These are phyloP conservation scores for Suillus alpinus DNA, from an alignment of 768 basidiomycete genomes.

Conservation along the genomic window DNA sequence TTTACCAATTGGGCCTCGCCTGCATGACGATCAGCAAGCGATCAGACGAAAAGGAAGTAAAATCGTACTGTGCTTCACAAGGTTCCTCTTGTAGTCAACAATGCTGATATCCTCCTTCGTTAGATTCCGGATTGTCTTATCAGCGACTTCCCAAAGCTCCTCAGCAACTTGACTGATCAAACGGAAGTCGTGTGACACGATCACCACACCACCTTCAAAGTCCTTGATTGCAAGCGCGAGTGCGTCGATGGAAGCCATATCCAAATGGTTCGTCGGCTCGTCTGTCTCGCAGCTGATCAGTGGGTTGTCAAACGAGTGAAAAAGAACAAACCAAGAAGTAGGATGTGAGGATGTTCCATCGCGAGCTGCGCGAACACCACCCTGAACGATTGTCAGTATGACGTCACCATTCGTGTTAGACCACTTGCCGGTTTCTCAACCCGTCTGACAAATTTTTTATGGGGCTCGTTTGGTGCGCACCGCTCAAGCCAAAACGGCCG, in stretches of 20 bases:
- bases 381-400: constrained; percentile 35
- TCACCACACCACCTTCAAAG: constrained; percentile 97
- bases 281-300: constrained; percentile 40
- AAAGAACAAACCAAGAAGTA: constrained; percentile 65
- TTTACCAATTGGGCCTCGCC: constrained; percentile 88
- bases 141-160: constrained; percentile 98
- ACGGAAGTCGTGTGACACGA: constrained; percentile 99
- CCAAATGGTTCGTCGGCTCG: constrained; percentile 96
- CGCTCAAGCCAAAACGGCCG: constrained; percentile 93
- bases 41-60: constrained; percentile 6
- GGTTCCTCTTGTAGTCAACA: constrained; percentile 87
- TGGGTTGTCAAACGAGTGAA: constrained; percentile 10
- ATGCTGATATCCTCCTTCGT: constrained; percentile 90
- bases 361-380: constrained; percentile 96
- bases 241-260: constrained; percentile 97
- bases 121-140: constrained; percentile 89
- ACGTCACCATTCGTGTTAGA: constrained; percentile 10
- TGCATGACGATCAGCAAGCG: constrained; percentile 24
- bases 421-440: constrained; percentile 81
- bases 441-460: constrained; percentile 96
- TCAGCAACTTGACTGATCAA: constrained; percentile 97
- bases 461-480: constrained; percentile 88
- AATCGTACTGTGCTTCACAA: constrained; percentile 73
- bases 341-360: constrained; percentile 96
- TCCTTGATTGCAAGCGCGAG: constrained; percentile 94